These are phyloP conservation scores for Copromyces sp. DNA, from an alignment of 495 filamentous ascomycete species.

Conservation along the genomic window DNA sequence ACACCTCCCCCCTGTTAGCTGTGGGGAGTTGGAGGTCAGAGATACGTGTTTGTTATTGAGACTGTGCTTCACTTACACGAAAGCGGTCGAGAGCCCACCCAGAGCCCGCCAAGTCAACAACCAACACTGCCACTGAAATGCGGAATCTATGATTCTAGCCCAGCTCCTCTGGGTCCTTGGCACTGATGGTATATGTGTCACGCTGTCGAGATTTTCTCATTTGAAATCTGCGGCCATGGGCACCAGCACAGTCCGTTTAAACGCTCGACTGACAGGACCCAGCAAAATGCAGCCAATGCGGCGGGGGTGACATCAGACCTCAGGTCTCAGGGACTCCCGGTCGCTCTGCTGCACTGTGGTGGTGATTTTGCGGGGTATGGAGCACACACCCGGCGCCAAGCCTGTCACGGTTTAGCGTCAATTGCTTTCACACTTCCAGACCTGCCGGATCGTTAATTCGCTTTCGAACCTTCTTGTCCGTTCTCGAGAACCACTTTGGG, in stretches of 20 bases:
- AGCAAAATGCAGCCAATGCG: background rate
- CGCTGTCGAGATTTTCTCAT: background rate
- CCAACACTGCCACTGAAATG: background rate
- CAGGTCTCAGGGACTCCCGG: slow-evolving; percentile 15
- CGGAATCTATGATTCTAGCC: background rate
- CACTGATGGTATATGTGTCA: background rate
- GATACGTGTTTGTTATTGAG: background rate
- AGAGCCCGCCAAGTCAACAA: background rate
- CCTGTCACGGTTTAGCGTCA: slow-evolving; percentile 12
- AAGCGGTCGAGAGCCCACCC: too few relatives aligned
- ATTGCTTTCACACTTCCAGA: background rate
- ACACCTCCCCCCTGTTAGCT: background rate
- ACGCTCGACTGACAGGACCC: background rate
- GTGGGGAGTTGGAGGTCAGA: background rate
- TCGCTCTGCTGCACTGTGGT: background rate
- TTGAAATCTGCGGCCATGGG: background rate
- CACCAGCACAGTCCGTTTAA: background rate
- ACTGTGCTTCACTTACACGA: background rate
- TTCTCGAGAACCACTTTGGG: background rate
- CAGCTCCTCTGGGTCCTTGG: background rate
- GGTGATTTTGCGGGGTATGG: slow-evolving; percentile 21
- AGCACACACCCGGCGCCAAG: slow-evolving; percentile 12
- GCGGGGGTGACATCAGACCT: slow-evolving; percentile 19
- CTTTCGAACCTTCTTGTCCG: background rate
- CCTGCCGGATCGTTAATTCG: background rate